Evolutionary conservation across 2,329 filamentous ascomycete species (phyloP).

Genomic region (Curvularia verruculosa): DNA sequence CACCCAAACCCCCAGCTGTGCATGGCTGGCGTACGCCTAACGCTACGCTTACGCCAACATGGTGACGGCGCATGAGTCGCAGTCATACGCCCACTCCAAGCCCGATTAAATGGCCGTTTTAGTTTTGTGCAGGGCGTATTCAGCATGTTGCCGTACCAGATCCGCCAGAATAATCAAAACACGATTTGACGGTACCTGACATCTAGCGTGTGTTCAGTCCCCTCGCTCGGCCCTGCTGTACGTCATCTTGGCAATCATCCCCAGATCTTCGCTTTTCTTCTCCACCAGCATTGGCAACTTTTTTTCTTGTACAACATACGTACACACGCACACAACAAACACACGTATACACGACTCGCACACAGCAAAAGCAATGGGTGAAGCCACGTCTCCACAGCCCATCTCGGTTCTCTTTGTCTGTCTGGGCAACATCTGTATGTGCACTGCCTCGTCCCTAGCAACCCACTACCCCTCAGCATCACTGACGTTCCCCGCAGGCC

Average conservation of each 20-base stretch:
- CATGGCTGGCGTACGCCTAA: not conserved
- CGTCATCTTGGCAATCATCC: slow-evolving; percentile 3
- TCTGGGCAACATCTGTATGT: slow-evolving; percentile 88
- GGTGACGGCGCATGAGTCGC: not conserved
- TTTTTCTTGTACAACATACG: not conserved
- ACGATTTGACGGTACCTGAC: not conserved
- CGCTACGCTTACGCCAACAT: not conserved
- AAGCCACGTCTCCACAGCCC: slow-evolving; percentile 32
- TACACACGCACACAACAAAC: no score
- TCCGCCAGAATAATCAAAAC: not conserved
- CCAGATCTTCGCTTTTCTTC: slow-evolving; percentile 4
- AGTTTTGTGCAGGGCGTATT: not conserved
- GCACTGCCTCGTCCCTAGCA: not conserved
- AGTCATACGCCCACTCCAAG: not conserved
- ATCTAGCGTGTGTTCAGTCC: not conserved
- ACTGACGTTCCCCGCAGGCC: slow-evolving; percentile 49
- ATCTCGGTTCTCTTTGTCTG: slow-evolving; percentile 90
- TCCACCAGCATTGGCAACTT: not conserved
- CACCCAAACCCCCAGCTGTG: not conserved
- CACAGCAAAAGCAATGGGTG: slow-evolving; percentile 8
- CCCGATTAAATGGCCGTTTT: not conserved
- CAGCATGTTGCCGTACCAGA: not conserved
- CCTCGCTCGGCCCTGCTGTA: not conserved
- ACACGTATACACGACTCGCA: not conserved
- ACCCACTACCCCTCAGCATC: not conserved